Conservation (phyloP, 192 early-diverging fungal genomes). For the Coemansia sp. region DNA sequence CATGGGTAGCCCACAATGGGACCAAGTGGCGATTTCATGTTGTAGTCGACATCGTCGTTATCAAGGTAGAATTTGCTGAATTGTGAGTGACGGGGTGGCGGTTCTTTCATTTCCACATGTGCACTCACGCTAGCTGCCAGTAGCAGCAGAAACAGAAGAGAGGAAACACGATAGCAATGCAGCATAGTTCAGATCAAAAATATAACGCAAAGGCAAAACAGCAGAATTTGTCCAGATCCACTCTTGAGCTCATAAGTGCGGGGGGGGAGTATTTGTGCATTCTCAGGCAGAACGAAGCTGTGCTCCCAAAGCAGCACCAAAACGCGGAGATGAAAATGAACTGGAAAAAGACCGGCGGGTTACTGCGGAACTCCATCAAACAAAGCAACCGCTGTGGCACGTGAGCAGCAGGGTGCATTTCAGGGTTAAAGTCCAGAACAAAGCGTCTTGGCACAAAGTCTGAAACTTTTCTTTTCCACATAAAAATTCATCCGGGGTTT, state of each 20-base stretch:
- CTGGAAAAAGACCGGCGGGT: neutral
- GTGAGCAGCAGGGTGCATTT: too few species aligned
- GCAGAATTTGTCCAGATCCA: neutral
- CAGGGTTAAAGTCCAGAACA: too few species aligned
- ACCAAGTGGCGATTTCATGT: constrained; percentile 50
- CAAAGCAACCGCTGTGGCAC: too few species aligned
- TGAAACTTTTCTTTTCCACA: too few species aligned
- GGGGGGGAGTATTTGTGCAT: neutral
- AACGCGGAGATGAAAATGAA: constrained; percentile 3
- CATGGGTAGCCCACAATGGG: constrained; percentile 48
- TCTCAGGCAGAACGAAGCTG: neutral
- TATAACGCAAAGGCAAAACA: neutral
- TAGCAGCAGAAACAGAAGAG: constrained; percentile 1
- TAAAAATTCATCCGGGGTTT: too few species aligned
- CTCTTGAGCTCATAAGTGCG: neutral
- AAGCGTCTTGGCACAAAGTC: too few species aligned
- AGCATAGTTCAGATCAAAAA: neutral
- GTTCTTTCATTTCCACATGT: constrained; percentile 46
- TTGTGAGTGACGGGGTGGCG: constrained; percentile 46
- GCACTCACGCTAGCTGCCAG: constrained; percentile 12
- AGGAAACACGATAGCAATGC: neutral
- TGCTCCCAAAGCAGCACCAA: neutral
- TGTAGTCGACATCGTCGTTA: constrained; percentile 51
- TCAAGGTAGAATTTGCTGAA: constrained; percentile 48
- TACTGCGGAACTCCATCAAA: too few species aligned